Evolutionary conservation across 208 protist species (phyloP), one percentile per base, ranked within the genome.

Genomic region (Crithidia sp.): DNA sequence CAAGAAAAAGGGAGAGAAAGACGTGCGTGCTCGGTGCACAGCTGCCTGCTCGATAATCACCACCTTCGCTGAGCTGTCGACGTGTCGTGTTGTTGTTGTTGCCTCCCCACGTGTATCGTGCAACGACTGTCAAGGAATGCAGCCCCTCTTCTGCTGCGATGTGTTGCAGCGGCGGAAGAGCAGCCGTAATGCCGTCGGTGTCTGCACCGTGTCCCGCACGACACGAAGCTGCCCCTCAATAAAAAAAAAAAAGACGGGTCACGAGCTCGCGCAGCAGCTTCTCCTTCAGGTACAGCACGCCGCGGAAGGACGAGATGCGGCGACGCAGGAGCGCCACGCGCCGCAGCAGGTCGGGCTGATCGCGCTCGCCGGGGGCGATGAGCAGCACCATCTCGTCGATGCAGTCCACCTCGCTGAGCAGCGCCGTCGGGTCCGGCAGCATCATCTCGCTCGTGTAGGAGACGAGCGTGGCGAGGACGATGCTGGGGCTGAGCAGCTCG

Each of bases 351-450:
- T 96, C 92, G 5, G 90, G 79, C 81, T 96, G 92, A 73, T 96
- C 92, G 28, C 79, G 86, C 70, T 86, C 67, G 8, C 86, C 89
- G 3, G 91, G 89, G 8, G 89, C 88, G 71, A 96, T 90, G 14
- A 95, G 83, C 57, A 95, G 76, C 60, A 94, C 86, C 88, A 96
- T 95, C 76, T 96, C 92, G 60, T 96, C 88, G 28, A 96, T 88
- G 66, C 80, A 82, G 74, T 93, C 90, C 53, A 96, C 92, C 74
- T 96, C 88, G 43, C 81, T 86, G 39, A 96, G 69, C 50, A 95
- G 67, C 56, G 79, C 62, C n/a, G 87, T 89, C 43, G 85, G 86
- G 69, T 94, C 85, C 5, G 88, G 86, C 37, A 96, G 67, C 68
- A 78, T 67, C 65, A 86, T 83, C 79, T 93, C 91, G 66, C 70